Evolutionary conservation across 1,139 yeast species (phyloP), one percentile per base, ranked within the genome.

Genomic region (Blastobotrys serpentis): DNA sequence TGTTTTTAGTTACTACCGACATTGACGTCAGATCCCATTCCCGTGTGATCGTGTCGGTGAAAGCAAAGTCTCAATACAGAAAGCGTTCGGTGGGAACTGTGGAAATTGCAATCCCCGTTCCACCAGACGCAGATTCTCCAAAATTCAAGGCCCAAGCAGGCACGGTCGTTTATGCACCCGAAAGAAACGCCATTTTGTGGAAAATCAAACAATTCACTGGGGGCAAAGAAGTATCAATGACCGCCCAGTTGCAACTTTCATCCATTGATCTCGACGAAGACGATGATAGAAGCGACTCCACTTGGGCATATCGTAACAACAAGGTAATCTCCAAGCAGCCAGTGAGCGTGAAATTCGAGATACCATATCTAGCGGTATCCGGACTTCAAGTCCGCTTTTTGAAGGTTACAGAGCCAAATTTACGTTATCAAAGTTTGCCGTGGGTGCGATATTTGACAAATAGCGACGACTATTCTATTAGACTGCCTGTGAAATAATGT

Each of bases 381-480:
- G 98, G 98, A 3, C 80, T 92, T 51, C 97, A 92, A 67, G 96
- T 92, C 40, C 82, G 96, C 54, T 92, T 89, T 66, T 76, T 89
- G 63, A 82, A 89, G 63, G 87, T 89, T 53, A 82, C 84, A 56
- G 97, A 89, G 66, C 94, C 96, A 17, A 83, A 82, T 60, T 70
- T 89, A 60, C 90, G 87, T 63, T 89, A 89, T 65, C 92, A 86
- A 62, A 82, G 92, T 51, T 84, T 87, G 62, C 97, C 97, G 2
- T 89, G 96, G 92, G 97, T 89, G 11, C 77, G 97, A 56, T 89
- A 89, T 63, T 81, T 87, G 44, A 88, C 97, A 4, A 84, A 85
- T 66, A 81, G 86, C 55, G 94, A 86, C 43, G 95, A 86, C 46
- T 89, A 87, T 64, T 84, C 90, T 22, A 85, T 88, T 42, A 79